Percentiles rank a stretch among this genome's conserved stretches.
Conservation (phyloP, 1,284 basidiomycete genomes). For the Ustilago loliicola region DNA sequence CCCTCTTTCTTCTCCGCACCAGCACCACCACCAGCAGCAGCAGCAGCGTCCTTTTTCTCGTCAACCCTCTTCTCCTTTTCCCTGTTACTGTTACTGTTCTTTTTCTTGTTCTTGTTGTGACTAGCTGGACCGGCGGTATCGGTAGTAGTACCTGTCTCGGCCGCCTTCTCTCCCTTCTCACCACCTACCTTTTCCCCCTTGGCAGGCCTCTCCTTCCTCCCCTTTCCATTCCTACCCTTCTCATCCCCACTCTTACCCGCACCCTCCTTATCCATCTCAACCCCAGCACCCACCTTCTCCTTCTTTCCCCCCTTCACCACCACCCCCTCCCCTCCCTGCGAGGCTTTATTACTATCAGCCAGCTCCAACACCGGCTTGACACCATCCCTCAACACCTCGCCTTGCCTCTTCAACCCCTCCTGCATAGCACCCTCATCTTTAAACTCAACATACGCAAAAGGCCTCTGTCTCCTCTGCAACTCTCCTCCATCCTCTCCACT, state of each 20-base stretch:
- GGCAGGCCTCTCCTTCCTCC: constrained; percentile 14
- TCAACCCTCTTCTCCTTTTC: constrained; percentile 12
- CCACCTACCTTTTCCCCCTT: constrained; percentile 10
- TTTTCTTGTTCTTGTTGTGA: constrained; percentile 47
- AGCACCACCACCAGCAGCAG: not conserved
- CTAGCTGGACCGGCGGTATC: not conserved
- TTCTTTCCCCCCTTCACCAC: constrained; percentile 14
- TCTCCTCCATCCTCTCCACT: constrained; percentile 33
- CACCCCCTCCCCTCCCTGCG: not conserved
- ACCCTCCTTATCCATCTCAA: constrained; percentile 10
- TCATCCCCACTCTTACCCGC: constrained; percentile 32
- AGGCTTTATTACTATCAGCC: constrained; percentile 46
- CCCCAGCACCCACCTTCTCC: constrained; percentile 11
- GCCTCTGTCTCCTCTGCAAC: constrained; percentile 43
- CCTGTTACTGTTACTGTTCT: constrained; percentile 24
- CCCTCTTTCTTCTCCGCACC: constrained; percentile 9
- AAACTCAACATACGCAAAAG: constrained; percentile 58
- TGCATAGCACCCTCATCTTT: constrained; percentile 46
- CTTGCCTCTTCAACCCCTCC: constrained; percentile 42
- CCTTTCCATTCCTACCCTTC: not conserved
- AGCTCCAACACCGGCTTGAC: constrained; percentile 40
- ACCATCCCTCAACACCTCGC: constrained; percentile 40
- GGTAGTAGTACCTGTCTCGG: not conserved
- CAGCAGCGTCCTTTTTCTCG: constrained; percentile 5
- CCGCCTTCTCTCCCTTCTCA: not conserved